These are phyloP conservation scores for Elymus sibiricus DNA, from an alignment of 176 grass and related monocot species.

Conservation along the genomic window DNA sequence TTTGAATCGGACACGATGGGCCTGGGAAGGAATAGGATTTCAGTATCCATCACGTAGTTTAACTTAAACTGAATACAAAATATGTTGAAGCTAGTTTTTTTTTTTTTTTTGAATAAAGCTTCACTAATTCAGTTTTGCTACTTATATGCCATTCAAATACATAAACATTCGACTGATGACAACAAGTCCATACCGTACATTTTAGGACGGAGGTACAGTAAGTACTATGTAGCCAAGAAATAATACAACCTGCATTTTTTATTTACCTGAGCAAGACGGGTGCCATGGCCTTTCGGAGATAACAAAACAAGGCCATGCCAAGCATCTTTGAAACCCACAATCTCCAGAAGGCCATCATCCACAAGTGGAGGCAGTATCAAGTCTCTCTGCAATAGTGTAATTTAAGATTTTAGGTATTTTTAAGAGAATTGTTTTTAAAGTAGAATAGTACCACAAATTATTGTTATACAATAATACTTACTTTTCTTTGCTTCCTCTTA, in stretches of 20 bases:
- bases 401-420: not conserved
- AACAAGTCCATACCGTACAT: not conserved
- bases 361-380: constrained; percentile 82
- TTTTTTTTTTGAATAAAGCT: constrained; percentile 8
- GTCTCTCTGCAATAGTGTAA: constrained; percentile 61
- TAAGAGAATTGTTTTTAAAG: constrained; percentile 2
- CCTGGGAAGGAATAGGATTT: constrained; percentile 38
- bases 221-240: not conserved
- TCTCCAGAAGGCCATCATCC: constrained; percentile 92
- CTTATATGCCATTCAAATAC: not conserved
- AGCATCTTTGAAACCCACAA: constrained; percentile 97
- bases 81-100: not conserved
- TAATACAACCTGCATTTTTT: not conserved
- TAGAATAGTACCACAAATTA: not conserved
- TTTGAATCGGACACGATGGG: constrained; percentile 69
- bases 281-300: constrained; percentile 81
- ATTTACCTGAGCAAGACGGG: constrained; percentile 89
- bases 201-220: not conserved
- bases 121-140: not conserved
- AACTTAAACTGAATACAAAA: not conserved
- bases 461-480: constrained; percentile 24
- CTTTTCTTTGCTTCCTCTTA: constrained; percentile 83
- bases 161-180: not conserved
- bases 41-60: not conserved
- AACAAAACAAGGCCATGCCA: constrained; percentile 96